Conservation (phyloP, 1,284 basidiomycete genomes). For the Quambalaria eucalypti region DNA sequence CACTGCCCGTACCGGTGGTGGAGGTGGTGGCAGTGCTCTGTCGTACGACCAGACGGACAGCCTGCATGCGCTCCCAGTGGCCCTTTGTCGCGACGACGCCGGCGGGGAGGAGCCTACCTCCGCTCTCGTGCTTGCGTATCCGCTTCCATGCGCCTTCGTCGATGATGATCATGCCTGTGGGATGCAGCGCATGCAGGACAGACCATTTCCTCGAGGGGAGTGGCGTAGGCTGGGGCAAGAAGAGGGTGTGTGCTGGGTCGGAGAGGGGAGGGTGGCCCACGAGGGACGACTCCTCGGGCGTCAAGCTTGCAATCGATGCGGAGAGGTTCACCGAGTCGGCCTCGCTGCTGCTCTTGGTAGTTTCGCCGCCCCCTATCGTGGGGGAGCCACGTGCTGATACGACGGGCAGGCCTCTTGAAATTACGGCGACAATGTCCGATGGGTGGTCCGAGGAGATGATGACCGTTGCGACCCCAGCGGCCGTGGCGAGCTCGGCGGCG, state of each 20-base stretch:
- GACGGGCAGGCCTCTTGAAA: slow-evolving; percentile 49
- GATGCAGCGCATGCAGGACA: slow-evolving; percentile 83
- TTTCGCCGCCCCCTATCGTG: not conserved
- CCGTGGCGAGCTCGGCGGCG: slow-evolving; percentile 91
- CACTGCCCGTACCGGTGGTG: not conserved
- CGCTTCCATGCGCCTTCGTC: slow-evolving; percentile 81
- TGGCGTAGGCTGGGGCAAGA: slow-evolving; percentile 65
- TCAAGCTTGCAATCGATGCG: slow-evolving; percentile 17
- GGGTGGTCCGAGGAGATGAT: slow-evolving; percentile 59
- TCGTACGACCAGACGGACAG: slow-evolving; percentile 71
- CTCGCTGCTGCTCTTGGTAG: not conserved
- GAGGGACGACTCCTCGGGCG: slow-evolving; percentile 10
- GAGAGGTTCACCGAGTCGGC: slow-evolving; percentile 4
- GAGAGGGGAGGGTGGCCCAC: slow-evolving; percentile 25
- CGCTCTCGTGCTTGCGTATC: slow-evolving; percentile 71
- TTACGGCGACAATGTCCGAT: slow-evolving; percentile 68
- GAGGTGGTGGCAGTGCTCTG: not conserved
- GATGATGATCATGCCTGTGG: slow-evolving; percentile 76
- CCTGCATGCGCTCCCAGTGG: slow-evolving; percentile 85
- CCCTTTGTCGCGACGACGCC: slow-evolving; percentile 82
- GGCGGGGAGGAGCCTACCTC: slow-evolving; percentile 78
- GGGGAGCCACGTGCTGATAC: not conserved
- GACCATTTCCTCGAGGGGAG: slow-evolving; percentile 86
- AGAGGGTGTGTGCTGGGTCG: slow-evolving; percentile 73
- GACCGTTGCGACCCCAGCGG: slow-evolving; percentile 87